Evolutionary conservation across 2,329 filamentous ascomycete species (phyloP).

Genomic region (Triangularia verruculosa): DNA sequence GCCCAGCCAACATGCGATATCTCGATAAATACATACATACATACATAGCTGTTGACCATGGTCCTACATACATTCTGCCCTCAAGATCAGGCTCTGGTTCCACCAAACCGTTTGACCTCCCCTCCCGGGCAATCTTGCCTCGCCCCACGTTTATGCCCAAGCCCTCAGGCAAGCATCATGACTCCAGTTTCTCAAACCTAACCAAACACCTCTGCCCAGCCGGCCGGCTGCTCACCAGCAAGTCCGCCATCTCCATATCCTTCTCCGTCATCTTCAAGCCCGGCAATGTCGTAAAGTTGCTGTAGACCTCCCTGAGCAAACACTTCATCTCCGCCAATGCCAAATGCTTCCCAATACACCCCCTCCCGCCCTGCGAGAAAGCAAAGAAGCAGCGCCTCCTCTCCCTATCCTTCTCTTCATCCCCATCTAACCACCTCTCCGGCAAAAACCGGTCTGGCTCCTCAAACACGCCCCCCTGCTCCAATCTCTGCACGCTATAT

Average conservation of each 20-base stretch:
- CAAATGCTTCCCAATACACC: conserved; percentile 68
- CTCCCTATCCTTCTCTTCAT: conserved; percentile 68
- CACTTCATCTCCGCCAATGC: conserved; percentile 68
- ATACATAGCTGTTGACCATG: too few species aligned
- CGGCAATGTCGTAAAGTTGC: conserved; percentile 52
- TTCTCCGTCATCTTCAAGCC: conserved; percentile 52
- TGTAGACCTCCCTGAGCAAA: conserved; percentile 61
- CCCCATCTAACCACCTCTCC: conserved; percentile 71
- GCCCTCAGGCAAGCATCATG: not conserved
- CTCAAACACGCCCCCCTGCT: conserved; percentile 65
- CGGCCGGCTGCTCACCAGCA: conserved; percentile 64
- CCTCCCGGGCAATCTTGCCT: too few species aligned
- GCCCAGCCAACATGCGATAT: not conserved
- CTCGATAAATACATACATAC: not conserved
- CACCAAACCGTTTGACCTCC: too few species aligned
- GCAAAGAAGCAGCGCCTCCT: conserved; percentile 61
- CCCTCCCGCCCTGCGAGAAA: conserved; percentile 63
- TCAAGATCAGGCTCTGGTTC: too few species aligned
- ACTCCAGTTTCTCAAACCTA: not conserved
- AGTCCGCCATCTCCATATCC: conserved; percentile 64
- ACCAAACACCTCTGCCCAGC: conserved; percentile 58
- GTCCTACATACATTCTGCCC: too few species aligned
- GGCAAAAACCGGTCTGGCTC: conserved; percentile 76
- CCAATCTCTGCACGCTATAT: conserved; percentile 57
- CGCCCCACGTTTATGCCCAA: not conserved